Evolutionary conservation across 2,329 filamentous ascomycete species (phyloP).

Genomic region (Huntiella savannae): DNA sequence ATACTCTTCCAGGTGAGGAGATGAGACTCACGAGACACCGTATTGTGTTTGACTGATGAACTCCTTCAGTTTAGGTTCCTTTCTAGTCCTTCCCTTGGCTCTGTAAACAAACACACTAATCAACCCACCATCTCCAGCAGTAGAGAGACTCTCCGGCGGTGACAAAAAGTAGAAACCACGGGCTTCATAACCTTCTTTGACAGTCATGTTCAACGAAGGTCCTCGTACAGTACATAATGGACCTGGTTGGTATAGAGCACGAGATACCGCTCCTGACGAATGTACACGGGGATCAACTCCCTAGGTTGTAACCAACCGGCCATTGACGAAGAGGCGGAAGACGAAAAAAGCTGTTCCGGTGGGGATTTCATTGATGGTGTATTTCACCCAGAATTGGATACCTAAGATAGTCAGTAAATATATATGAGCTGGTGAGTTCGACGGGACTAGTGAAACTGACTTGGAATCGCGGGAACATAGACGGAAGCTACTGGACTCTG

Average conservation of each 20-base stretch:
- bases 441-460: conserved; percentile 17
- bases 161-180: conserved; percentile 32
- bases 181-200: conserved; percentile 25
- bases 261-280: conserved; percentile 23
- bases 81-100: conserved; percentile 27
- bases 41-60: conserved; percentile 30
- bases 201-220: conserved; percentile 16
- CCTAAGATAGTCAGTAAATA: conserved; percentile 18
- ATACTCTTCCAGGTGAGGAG: neutral
- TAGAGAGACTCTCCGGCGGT: conserved; percentile 18
- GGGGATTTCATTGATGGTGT: conserved; percentile 22
- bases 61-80: conserved; percentile 22
- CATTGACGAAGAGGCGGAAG: conserved; percentile 38
- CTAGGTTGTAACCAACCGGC: conserved; percentile 31
- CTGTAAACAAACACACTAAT: conserved; percentile 36
- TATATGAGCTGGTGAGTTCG: neutral
- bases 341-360: conserved; percentile 24
- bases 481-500: conserved; percentile 28
- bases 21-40: conserved; percentile 31
- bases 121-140: conserved; percentile 33
- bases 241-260: conserved; percentile 30
- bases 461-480: conserved; percentile 36
- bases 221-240: conserved; percentile 23
- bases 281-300: conserved; percentile 24
- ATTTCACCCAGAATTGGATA: conserved; percentile 33